These are phyloP conservation scores for Russula sp. DNA, from an alignment of 768 basidiomycete species.

Conservation along the genomic window DNA sequence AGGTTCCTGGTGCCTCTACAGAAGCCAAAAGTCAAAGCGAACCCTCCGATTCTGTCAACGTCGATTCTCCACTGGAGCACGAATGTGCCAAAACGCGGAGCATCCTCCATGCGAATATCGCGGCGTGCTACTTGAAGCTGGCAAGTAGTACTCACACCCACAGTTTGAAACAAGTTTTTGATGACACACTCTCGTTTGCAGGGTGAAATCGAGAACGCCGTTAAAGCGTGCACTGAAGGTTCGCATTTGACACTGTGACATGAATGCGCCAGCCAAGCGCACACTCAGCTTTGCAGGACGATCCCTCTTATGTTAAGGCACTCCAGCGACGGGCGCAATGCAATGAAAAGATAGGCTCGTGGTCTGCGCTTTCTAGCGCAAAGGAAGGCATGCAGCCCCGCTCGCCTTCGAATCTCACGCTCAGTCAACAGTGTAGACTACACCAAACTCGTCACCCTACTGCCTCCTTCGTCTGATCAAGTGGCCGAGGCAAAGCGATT, in stretches of 20 bases:
- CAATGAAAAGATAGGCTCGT: slow-evolving; percentile 75
- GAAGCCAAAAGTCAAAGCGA: slow-evolving; percentile 27
- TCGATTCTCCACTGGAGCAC: slow-evolving; percentile 40
- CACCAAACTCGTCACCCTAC: slow-evolving; percentile 59
- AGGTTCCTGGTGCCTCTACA: slow-evolving; percentile 33
- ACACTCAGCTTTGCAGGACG: slow-evolving; percentile 74
- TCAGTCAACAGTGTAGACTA: slow-evolving; percentile 57
- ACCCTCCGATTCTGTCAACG: slow-evolving; percentile 25
- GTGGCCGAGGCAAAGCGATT: slow-evolving; percentile 46
- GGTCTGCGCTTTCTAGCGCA: slow-evolving; percentile 78
- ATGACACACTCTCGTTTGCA: neutral
- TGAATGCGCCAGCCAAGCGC: slow-evolving; percentile 9
- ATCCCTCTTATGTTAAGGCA: slow-evolving; percentile 83
- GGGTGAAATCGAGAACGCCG: slow-evolving; percentile 28
- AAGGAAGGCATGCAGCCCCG: slow-evolving; percentile 65
- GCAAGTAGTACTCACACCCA: slow-evolving; percentile 46
- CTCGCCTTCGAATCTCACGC: slow-evolving; percentile 1
- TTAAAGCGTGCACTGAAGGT: slow-evolving; percentile 32
- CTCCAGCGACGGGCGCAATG: slow-evolving; percentile 84
- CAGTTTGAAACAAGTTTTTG: neutral
- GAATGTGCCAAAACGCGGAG: slow-evolving; percentile 61
- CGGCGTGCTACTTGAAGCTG: slow-evolving; percentile 77
- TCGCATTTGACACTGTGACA: neutral
- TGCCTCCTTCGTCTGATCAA: slow-evolving; percentile 56
- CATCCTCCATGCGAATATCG: slow-evolving; percentile 82